Percentiles rank a stretch among this genome's conserved stretches.
Evolutionary conservation across 495 filamentous ascomycete genomes (phyloP).

Genomic region (Aspergillus cavernicola): DNA sequence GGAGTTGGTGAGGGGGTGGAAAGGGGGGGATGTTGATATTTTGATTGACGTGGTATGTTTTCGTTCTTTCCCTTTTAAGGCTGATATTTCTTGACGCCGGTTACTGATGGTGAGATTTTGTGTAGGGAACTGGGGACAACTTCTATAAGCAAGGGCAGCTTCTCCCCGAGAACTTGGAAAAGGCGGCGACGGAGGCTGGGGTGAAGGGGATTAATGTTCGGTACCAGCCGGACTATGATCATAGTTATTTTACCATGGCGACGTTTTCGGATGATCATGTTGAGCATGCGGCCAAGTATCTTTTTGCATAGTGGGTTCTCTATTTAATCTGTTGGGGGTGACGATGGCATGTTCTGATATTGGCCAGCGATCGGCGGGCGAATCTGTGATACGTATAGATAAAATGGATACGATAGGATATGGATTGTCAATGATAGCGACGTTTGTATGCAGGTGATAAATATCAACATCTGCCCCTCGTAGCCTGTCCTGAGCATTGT

Average conservation of each 20-base stretch:
- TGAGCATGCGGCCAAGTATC: slow-evolving; percentile 81
- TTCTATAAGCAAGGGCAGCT: slow-evolving; percentile 94
- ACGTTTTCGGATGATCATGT: slow-evolving; percentile 87
- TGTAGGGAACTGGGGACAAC: slow-evolving; percentile 80
- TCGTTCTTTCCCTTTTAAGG: not conserved
- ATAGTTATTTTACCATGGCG: slow-evolving; percentile 93
- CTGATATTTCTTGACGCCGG: no score
- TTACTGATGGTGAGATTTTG: no score
- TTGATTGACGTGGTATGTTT: slow-evolving; percentile 71
- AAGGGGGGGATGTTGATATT: slow-evolving; percentile 62
- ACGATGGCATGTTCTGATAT: slow-evolving; percentile 14
- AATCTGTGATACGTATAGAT: not conserved
- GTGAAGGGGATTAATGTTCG: slow-evolving; percentile 64
- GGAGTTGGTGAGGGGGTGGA: slow-evolving; percentile 76
- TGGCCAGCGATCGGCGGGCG: slow-evolving; percentile 8
- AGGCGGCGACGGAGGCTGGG: slow-evolving; percentile 69
- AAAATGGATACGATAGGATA: not conserved
- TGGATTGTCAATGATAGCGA: no score
- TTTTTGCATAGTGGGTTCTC: slow-evolving; percentile 54
- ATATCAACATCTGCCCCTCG: no score
- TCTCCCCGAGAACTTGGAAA: slow-evolving; percentile 86
- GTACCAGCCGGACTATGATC: slow-evolving; percentile 91
- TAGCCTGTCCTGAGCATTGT: no score
- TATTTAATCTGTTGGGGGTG: no score
- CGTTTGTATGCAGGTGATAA: no score